These are phyloP conservation scores for Ustilago crameri DNA, from an alignment of 1,284 basidiomycete genomes.

Conservation along the genomic window DNA sequence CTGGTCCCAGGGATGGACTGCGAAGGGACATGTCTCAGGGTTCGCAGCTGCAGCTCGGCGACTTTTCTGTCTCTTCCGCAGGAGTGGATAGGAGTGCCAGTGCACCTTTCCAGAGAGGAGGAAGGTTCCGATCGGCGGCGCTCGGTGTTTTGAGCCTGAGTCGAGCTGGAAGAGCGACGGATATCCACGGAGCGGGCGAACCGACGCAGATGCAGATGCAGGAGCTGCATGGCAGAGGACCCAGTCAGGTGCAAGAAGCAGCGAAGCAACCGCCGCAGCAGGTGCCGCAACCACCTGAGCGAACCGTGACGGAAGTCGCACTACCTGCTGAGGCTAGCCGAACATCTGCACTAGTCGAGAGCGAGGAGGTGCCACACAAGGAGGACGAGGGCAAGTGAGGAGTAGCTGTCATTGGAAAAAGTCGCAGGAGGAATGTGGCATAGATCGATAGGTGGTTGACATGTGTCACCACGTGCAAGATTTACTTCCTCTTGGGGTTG, in stretches of 20 bases:
- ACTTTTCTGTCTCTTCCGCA: not conserved
- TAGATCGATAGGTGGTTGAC: too few relatives aligned
- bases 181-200: not conserved
- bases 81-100: constrained; percentile 23
- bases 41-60: constrained; percentile 24
- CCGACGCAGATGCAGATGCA: constrained; percentile 23
- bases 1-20: constrained; percentile 25
- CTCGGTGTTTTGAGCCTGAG: constrained; percentile 33
- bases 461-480: too few relatives aligned
- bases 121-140: constrained; percentile 32
- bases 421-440: too few relatives aligned
- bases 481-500: too few relatives aligned
- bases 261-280: constrained; percentile 1
- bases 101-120: constrained; percentile 3
- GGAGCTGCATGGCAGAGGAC: constrained; percentile 14
- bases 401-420: not conserved
- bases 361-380: constrained; percentile 9
- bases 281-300: not conserved
- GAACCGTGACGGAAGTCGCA: constrained; percentile 7
- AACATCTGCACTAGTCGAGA: constrained; percentile 14
- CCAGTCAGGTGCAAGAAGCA: not conserved
- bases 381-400: not conserved
- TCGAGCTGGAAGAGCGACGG: constrained; percentile 5
- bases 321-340: constrained; percentile 31
- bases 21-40: constrained; percentile 21